Evolutionary conservation across 2,329 filamentous ascomycete genomes (phyloP).

Genomic region (Sarocladium brachiariae): DNA sequence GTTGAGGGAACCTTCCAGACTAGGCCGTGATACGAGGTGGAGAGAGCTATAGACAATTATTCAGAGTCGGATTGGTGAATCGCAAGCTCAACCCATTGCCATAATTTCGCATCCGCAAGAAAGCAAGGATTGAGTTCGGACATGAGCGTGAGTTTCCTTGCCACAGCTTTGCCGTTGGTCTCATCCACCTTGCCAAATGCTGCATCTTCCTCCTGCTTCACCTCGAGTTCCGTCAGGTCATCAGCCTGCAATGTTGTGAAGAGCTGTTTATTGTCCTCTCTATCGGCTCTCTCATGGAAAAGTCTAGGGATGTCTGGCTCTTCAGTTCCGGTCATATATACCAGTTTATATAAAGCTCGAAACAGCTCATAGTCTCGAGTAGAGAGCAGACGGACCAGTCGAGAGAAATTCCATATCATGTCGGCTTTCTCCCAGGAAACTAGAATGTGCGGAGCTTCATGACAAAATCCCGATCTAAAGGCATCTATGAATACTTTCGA

Average conservation of each 20-base stretch:
- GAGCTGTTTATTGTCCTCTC: constrained; percentile 9
- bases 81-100: constrained; percentile 10
- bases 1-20: no score
- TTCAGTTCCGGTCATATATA: not conserved
- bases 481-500: constrained; percentile 7
- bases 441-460: not conserved
- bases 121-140: constrained; percentile 10
- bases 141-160: constrained; percentile 10
- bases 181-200: not conserved
- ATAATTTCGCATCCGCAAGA: constrained; percentile 10
- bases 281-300: constrained; percentile 9
- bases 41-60: not conserved
- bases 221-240: constrained; percentile 8
- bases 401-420: constrained; percentile 12
- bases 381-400: constrained; percentile 11
- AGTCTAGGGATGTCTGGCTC: constrained; percentile 3
- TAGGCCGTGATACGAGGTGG: no score
- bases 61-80: no score
- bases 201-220: not conserved
- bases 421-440: constrained; percentile 11
- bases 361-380: constrained; percentile 10
- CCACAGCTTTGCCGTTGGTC: constrained; percentile 8
- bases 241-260: constrained; percentile 10
- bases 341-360: constrained; percentile 9
- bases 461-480: constrained; percentile 11